Conservation (phyloP, 768 basidiomycete species). For the Rhodotorula graminis region DNA sequence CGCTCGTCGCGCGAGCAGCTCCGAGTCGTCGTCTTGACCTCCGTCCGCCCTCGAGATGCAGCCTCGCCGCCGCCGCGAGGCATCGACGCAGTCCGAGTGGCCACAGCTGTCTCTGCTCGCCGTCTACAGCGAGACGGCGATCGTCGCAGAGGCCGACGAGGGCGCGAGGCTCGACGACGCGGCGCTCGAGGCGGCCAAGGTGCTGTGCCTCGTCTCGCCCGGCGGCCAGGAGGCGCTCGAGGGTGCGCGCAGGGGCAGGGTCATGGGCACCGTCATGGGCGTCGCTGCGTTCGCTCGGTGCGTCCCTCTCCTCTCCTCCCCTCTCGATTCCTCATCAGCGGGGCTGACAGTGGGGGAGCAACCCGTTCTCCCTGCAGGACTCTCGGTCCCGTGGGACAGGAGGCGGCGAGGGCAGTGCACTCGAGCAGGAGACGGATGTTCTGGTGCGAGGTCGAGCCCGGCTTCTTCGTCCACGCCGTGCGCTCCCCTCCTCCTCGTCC, state of each 20-base stretch:
- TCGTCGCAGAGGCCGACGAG: not conserved
- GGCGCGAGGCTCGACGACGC: constrained; percentile 5
- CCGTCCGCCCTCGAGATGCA: not conserved
- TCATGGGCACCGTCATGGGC: constrained; percentile 33
- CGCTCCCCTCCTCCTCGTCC: not conserved
- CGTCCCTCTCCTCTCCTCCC: not conserved
- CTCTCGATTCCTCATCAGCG: no score
- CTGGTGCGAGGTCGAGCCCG: constrained; percentile 31
- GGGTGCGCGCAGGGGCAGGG: not conserved
- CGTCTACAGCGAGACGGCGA: constrained; percentile 15
- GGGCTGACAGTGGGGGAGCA: constrained; percentile 7
- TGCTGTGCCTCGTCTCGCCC: constrained; percentile 6
- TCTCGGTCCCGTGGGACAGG: not conserved
- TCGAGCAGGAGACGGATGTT: constrained; percentile 24
- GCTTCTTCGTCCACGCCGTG: constrained; percentile 28
- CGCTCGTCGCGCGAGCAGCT: no score
- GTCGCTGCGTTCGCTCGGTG: constrained; percentile 30
- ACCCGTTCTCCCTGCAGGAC: constrained; percentile 4
- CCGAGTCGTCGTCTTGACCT: not conserved
- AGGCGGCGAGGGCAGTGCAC: constrained; percentile 9
- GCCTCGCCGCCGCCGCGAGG: constrained; percentile 3
- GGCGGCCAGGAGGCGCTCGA: not conserved
- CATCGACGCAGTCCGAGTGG: constrained; percentile 10
- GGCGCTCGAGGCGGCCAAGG: constrained; percentile 25
- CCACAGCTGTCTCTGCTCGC: constrained; percentile 21